Base-by-base conservation (phyloP, 2,329 filamentous ascomycete genomes). In the Dothidotthia symphoricarpi region DNA sequence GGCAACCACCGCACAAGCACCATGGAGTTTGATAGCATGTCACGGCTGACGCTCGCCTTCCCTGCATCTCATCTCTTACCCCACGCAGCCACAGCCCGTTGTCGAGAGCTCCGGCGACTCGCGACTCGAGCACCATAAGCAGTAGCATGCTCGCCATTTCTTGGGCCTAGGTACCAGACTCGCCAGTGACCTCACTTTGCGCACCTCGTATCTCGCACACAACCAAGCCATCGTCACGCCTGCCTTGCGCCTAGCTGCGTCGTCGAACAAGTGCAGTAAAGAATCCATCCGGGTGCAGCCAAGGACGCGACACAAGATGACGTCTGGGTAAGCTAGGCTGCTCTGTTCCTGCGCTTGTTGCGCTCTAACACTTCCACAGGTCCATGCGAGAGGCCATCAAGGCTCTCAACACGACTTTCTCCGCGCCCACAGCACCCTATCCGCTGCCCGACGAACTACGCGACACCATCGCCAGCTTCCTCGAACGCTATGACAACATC, bases 381-480 rank as follows among this genome's bases (percentile, higher is more conserved):
- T 69, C 70, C 17, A 68, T 76, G 51, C 73, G 69, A 59, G 73
- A 75, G 51, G 67, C 69, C 41, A 62, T 73, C 49, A 73, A 68
- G 55, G 67, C 67, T 15, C 63, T 77, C 30, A 71, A 68, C 34
- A 52, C 54, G 36, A 63, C 69, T 43, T 73, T 76, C 48, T 57
- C 69, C 28, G 60, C 63, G 14, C 50, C 68, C 36, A 63, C 67
- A 13, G 55, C 66, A 22, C 61, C 68, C 9, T 66, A 66, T 14
- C 85, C 85, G 7, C 76, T 90, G 1, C 83, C 86, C 31, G 75
- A 83, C 49, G 79, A 84, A 40, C 70, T 88, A 35, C 65, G 75
- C 49, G 69, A 75, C 27, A 71, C 79, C 35, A 81, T 90, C 47
- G 75, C 82, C 38, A 71, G 71, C 42, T 91, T 88, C 66, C 73